Percentiles rank a stretch among this genome's conserved stretches.
Evolutionary conservation across 805 yeast genomes (phyloP).

Genomic region (Candida oleophila): DNA sequence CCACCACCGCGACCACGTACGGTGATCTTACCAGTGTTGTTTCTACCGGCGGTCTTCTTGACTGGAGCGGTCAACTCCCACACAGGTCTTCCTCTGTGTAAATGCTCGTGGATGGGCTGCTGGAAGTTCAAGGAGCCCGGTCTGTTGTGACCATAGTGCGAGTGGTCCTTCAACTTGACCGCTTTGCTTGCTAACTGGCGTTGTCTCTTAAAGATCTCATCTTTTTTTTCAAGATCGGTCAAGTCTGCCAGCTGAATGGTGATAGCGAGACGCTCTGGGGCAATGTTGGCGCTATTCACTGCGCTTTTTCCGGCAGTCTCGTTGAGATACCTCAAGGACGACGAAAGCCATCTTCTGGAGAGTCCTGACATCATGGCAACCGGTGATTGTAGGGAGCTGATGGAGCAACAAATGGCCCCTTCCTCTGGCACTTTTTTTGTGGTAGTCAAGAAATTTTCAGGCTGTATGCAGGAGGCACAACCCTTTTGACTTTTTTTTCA

Average conservation of each 20-base stretch:
- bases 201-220: slow-evolving; percentile 67
- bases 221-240: slow-evolving; percentile 80
- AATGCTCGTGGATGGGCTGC: slow-evolving; percentile 81
- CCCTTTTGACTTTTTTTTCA: too few relatives aligned
- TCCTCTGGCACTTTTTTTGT: background rate
- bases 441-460: background rate
- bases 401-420: background rate
- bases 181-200: slow-evolving; percentile 67
- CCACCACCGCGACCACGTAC: slow-evolving; percentile 98
- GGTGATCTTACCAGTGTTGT: slow-evolving; percentile 82
- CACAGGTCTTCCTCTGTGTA: slow-evolving; percentile 83
- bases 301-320: background rate
- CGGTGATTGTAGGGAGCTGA: background rate
- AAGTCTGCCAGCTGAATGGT: slow-evolving; percentile 31
- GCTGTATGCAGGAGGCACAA: background rate
- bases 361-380: background rate
- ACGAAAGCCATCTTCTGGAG: slow-evolving; percentile 1
- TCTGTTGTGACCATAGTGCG: slow-evolving; percentile 61
- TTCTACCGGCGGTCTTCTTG: slow-evolving; percentile 81
- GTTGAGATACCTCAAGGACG: background rate
- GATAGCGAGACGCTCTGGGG: background rate
- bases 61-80: slow-evolving; percentile 71
- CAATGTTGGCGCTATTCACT: background rate
- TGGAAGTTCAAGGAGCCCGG: slow-evolving; percentile 90
- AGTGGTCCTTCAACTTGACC: slow-evolving; percentile 69